These are phyloP conservation scores for Mycena vulgaris DNA, from an alignment of 768 basidiomycete species.

Conservation along the genomic window DNA sequence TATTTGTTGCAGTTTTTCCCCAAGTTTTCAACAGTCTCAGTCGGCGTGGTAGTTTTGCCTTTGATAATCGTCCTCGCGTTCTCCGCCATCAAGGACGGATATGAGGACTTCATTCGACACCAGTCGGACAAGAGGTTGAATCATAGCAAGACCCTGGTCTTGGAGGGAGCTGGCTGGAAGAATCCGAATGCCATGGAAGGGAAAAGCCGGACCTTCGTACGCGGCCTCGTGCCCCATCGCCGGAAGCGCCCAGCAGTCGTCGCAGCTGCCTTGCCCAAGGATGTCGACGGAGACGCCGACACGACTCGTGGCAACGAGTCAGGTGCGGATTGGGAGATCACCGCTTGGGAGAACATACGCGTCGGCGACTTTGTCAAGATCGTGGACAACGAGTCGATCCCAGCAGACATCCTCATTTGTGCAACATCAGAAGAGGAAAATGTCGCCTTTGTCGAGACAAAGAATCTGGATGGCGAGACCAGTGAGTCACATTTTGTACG, in stretches of 20 bases:
- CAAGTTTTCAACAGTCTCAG: constrained; percentile 94
- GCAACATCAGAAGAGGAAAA: constrained; percentile 89
- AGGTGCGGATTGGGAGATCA: constrained; percentile 66
- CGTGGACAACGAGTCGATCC: constrained; percentile 74
- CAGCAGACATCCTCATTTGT: constrained; percentile 82
- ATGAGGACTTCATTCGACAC: constrained; percentile 97
- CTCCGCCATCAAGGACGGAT: constrained; percentile 93
- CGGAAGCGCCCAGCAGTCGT: constrained; percentile 9
- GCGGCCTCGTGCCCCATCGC: constrained; percentile 60
- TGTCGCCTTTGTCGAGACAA: constrained; percentile 93
- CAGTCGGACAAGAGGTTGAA: constrained; percentile 93
- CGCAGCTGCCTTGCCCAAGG: constrained; percentile 7
- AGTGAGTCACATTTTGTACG: constrained; percentile 66
- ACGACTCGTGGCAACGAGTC: background rate
- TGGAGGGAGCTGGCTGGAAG: constrained; percentile 74
- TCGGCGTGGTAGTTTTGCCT: constrained; percentile 93
- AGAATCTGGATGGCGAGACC: constrained; percentile 98
- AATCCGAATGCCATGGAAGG: constrained; percentile 81
- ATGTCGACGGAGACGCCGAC: constrained; percentile 46
- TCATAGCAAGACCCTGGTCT: constrained; percentile 74
- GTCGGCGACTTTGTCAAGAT: constrained; percentile 93
- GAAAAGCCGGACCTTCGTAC: constrained; percentile 89
- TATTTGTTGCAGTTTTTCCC: constrained; percentile 48
- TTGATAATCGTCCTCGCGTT: constrained; percentile 89
- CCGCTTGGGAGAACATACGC: constrained; percentile 88